Evolutionary conservation across 2,329 filamentous ascomycete genomes (phyloP).

Genomic region (Exserohilum rostratum): DNA sequence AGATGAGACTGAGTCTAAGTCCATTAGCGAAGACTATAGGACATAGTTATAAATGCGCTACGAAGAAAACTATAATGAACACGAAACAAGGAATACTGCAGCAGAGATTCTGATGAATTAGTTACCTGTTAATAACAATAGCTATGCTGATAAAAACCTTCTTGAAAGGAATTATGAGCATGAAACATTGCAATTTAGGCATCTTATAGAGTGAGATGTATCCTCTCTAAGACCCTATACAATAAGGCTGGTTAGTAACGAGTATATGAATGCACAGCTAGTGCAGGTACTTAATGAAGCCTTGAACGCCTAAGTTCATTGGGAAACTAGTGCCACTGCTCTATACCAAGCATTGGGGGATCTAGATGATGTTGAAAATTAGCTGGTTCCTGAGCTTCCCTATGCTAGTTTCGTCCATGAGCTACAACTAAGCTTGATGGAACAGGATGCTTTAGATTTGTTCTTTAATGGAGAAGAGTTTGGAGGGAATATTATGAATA

Average conservation of each 20-base stretch:
- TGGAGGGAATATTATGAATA: neutral
- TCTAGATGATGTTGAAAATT: neutral
- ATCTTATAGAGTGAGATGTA: neutral
- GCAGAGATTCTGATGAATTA: neutral
- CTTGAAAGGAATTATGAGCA: neutral
- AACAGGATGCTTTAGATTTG: neutral
- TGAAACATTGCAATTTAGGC: neutral
- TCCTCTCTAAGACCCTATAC: neutral
- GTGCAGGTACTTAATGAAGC: neutral
- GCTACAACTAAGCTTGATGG: neutral
- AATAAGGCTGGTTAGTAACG: neutral
- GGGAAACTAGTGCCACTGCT: neutral
- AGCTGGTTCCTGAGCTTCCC: neutral
- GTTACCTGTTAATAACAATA: neutral
- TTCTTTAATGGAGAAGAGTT: neutral
- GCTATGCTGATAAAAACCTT: neutral
- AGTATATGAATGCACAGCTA: neutral
- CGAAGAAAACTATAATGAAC: neutral
- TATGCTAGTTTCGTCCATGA: neutral
- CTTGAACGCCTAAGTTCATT: neutral
- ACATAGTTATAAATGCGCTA: neutral
- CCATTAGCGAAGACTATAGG: neutral
- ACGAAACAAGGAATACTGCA: neutral
- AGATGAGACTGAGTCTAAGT: slow-evolving; percentile 2
- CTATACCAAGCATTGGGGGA: neutral